These are phyloP conservation scores for Dipteronia dyeriana DNA, from an alignment of 345 rosid species.

Conservation along the genomic window DNA sequence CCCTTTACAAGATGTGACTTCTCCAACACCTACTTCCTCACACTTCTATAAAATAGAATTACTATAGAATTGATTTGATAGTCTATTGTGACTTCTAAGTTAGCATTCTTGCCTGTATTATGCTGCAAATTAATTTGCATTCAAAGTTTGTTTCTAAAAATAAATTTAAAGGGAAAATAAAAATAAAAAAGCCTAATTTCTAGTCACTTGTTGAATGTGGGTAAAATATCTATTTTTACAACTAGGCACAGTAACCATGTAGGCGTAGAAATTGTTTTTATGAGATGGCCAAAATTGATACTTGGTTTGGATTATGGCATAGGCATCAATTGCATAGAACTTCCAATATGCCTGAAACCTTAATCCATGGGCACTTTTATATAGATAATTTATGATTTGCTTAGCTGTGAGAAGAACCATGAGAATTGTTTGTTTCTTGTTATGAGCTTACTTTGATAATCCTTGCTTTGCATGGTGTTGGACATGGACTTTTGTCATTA, in stretches of 20 bases:
- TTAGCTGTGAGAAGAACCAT: background rate
- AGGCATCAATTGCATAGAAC: background rate
- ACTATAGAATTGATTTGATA: too few relatives aligned
- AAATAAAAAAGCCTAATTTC: too few relatives aligned
- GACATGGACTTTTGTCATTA: conserved; percentile 29
- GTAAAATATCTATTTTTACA: background rate
- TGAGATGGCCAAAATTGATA: background rate
- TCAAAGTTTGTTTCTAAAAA: too few relatives aligned
- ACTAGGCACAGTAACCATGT: background rate
- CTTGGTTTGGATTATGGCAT: background rate
- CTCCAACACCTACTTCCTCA: too few relatives aligned
- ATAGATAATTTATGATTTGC: background rate
- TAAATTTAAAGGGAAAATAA: too few relatives aligned
- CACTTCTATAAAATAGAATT: too few relatives aligned
- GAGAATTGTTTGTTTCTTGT: conserved; percentile 43
- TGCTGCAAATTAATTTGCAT: too few relatives aligned
- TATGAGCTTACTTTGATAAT: background rate
- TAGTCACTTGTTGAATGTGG: background rate
- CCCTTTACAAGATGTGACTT: too few relatives aligned
- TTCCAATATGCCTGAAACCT: background rate
- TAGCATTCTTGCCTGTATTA: too few relatives aligned
- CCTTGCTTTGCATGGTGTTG: conserved; percentile 12
- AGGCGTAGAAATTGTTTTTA: background rate
- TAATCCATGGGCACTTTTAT: background rate
- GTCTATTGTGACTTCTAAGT: too few relatives aligned